A percentile compares a stretch with the other conserved stretches of the same genome.
Evolutionary conservation across 2,329 filamentous ascomycete species (phyloP).

Genomic region (Nemania sp.): DNA sequence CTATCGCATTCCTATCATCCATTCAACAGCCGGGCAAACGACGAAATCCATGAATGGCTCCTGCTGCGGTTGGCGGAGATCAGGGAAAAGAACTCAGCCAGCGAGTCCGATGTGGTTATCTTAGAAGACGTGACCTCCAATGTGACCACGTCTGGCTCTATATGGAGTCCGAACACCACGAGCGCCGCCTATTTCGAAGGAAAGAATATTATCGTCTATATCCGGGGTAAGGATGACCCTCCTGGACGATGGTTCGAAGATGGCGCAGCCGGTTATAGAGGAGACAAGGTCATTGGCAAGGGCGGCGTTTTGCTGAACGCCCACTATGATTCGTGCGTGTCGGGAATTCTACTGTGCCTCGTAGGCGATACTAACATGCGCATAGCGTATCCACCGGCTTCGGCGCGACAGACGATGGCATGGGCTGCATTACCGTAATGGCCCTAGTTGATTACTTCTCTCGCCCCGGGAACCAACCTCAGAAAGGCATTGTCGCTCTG

Average conservation of each 20-base stretch:
- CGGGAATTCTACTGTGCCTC: conserved; percentile 10
- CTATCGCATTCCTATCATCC: conserved; percentile 85
- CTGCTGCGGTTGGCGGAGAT: conserved; percentile 78
- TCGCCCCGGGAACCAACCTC: conserved; percentile 75
- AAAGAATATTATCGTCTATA: conserved; percentile 91
- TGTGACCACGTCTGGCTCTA: conserved; percentile 69
- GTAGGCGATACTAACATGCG: conserved; percentile 36
- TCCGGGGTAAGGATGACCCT: conserved; percentile 82
- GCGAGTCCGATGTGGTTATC: conserved; percentile 67
- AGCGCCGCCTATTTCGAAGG: conserved; percentile 86
- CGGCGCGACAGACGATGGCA: conserved; percentile 93
- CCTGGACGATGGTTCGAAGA: conserved; percentile 78
- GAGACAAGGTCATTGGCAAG: conserved; percentile 65
- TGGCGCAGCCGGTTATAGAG: conserved; percentile 49
- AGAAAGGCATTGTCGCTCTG: conserved; percentile 82
- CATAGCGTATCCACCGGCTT: conserved; percentile 86
- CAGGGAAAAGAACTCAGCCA: conserved; percentile 68
- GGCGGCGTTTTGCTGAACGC: conserved; percentile 93
- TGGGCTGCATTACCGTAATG: conserved; percentile 86
- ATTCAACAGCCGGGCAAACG: conserved; percentile 88
- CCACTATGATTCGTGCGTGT: conserved; percentile 80
- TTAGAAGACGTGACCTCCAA: conserved; percentile 86
- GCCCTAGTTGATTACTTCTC: conserved; percentile 92
- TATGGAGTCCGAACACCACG: conserved; percentile 49
- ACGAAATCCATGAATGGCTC: conserved; percentile 81